Percentiles rank a stretch among this genome's conserved stretches.
Evolutionary conservation across 1,284 basidiomycete species (phyloP).

Genomic region (Sporisorium scitamineum): DNA sequence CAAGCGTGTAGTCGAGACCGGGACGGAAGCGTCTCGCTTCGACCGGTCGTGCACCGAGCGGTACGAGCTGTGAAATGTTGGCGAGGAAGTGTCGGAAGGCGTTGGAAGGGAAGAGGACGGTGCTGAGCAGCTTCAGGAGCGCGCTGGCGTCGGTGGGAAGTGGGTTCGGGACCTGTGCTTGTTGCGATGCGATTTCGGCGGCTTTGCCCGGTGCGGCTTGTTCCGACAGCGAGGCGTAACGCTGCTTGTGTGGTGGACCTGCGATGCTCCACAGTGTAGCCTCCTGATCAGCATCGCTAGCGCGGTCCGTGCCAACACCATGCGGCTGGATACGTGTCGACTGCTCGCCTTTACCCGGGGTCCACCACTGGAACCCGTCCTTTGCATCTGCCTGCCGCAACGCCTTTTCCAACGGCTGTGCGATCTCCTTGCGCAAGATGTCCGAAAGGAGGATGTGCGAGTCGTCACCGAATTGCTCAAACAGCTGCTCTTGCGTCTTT

Average conservation of each 20-base stretch:
- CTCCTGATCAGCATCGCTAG: slow-evolving; percentile 20
- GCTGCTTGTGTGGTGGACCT: slow-evolving; percentile 93
- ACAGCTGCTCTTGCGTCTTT: slow-evolving; percentile 83
- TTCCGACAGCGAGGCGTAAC: slow-evolving; percentile 77
- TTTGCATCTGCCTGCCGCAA: slow-evolving; percentile 73
- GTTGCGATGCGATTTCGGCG: slow-evolving; percentile 18
- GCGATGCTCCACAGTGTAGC: slow-evolving; percentile 76
- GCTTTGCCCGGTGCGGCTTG: slow-evolving; percentile 45
- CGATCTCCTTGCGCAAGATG: slow-evolving; percentile 61
- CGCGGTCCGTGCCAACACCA: slow-evolving; percentile 46
- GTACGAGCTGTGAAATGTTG: slow-evolving; percentile 82
- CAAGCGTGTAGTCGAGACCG: slow-evolving; percentile 94
- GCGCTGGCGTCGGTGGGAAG: slow-evolving; percentile 49
- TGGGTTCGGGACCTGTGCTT: slow-evolving; percentile 29
- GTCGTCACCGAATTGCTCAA: slow-evolving; percentile 85
- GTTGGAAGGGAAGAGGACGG: slow-evolving; percentile 76
- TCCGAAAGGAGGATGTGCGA: slow-evolving; percentile 80
- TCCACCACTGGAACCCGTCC: slow-evolving; percentile 72
- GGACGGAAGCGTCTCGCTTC: slow-evolving; percentile 90
- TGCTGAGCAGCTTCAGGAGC: slow-evolving; percentile 57
- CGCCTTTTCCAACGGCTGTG: slow-evolving; percentile 56
- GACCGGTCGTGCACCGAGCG: slow-evolving; percentile 75
- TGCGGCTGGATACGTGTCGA: slow-evolving; percentile 57
- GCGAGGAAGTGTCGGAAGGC: slow-evolving; percentile 91
- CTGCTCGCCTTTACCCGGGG: slow-evolving; percentile 36